Conservation (phyloP, 1,284 basidiomycete genomes). For the Cutaneotrichosporon cavernicola region DNA sequence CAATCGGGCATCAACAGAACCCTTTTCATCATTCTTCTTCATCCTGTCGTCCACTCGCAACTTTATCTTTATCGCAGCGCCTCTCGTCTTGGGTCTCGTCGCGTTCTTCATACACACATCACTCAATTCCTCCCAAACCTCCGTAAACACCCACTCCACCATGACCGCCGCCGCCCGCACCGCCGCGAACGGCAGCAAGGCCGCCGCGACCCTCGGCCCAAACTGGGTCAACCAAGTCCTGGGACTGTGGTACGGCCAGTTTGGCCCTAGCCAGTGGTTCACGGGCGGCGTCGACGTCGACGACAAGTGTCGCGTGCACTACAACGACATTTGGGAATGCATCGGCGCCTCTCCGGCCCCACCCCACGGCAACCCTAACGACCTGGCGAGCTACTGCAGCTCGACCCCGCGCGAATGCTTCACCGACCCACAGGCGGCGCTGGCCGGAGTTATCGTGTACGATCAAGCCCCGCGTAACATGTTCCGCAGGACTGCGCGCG, state of each 20-base stretch:
- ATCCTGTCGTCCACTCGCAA: too few relatives aligned
- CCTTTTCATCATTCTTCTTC: too few relatives aligned
- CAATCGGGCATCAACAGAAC: too few relatives aligned
- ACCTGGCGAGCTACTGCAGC: background rate
- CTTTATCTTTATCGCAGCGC: too few relatives aligned
- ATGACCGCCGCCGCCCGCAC: background rate
- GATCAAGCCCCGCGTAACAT: conserved; percentile 22
- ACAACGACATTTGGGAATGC: background rate
- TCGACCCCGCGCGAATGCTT: background rate
- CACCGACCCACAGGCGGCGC: conserved; percentile 1
- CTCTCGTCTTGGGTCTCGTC: too few relatives aligned
- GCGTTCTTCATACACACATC: too few relatives aligned
- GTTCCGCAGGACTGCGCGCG: conserved; percentile 12
- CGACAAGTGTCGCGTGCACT: background rate
- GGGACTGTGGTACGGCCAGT: background rate
- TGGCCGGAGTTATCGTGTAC: conserved; percentile 12
- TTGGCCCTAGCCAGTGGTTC: background rate
- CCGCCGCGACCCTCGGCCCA: background rate
- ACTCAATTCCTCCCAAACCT: too few relatives aligned
- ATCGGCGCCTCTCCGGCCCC: background rate
- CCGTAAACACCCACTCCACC: background rate
- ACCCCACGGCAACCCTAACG: background rate
- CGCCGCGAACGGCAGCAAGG: background rate
- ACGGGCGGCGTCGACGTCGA: background rate
- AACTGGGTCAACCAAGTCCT: background rate